These are phyloP conservation scores for Rhizomucor miehei DNA, from an alignment of 371 early-diverging fungal species.

Conservation along the genomic window DNA sequence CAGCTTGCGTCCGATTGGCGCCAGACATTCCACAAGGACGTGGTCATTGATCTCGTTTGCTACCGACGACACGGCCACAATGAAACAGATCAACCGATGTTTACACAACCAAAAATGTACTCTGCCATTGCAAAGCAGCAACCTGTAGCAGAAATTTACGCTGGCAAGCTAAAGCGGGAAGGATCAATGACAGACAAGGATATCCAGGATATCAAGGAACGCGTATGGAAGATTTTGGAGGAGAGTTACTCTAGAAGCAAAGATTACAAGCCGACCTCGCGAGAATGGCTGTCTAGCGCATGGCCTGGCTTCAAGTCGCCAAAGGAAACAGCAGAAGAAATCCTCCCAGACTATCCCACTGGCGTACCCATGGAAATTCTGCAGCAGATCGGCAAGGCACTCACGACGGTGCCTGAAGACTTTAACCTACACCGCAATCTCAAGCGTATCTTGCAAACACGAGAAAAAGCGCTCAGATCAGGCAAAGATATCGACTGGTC, in stretches of 20 bases:
- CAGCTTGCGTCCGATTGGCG: conserved; percentile 96
- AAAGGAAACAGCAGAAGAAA: conserved; percentile 75
- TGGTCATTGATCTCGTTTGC: conserved; percentile 94
- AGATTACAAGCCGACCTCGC: conserved; percentile 82
- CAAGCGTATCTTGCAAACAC: conserved; percentile 79
- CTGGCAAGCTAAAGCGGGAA: conserved; percentile 76
- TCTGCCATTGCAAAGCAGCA: conserved; percentile 80
- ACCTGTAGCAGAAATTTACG: conserved; percentile 85
- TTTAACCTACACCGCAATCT: conserved; percentile 88
- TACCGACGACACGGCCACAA: conserved; percentile 98
- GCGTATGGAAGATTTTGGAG: conserved; percentile 89
- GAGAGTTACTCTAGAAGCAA: conserved; percentile 87
- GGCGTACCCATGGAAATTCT: conserved; percentile 78
- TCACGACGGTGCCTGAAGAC: conserved; percentile 79
- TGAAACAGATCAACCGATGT: conserved; percentile 97
- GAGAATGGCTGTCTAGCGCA: conserved; percentile 93
- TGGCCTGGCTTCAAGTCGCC: conserved; percentile 89
- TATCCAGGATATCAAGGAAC: conserved; percentile 82
- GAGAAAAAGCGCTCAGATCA: conserved; percentile 73
- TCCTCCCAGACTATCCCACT: conserved; percentile 66
- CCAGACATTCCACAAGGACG: conserved; percentile 92
- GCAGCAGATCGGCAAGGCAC: conserved; percentile 76
- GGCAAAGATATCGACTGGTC: conserved; percentile 93
- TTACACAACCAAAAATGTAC: conserved; percentile 98
- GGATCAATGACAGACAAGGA: conserved; percentile 80